phyloP scores from a whole-genome alignment of 495 filamentous ascomycete genomes.

The Tuber umbilicatum region DNA sequence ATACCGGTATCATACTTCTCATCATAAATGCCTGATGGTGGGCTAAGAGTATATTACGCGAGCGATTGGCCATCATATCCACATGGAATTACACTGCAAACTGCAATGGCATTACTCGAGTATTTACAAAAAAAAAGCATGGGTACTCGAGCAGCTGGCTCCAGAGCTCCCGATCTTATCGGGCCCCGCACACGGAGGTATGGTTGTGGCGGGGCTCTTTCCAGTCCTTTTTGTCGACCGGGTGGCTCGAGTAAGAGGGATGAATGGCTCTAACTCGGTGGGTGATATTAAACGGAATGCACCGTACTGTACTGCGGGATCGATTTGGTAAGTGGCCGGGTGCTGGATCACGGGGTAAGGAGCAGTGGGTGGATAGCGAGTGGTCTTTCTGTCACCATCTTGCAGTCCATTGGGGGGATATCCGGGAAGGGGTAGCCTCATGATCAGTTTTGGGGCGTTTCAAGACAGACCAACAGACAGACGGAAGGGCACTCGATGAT shows the following conservation, averaged over 20 bases:
- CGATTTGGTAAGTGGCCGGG: neutral
- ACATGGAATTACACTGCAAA: neutral
- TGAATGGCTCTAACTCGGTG: neutral
- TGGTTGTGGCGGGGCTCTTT: neutral
- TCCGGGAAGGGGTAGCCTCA: neutral
- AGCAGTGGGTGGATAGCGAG: neutral
- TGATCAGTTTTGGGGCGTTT: neutral
- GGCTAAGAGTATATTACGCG: neutral
- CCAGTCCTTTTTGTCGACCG: neutral
- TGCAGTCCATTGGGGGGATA: neutral
- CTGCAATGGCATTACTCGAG: neutral
- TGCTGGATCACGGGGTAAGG: neutral
- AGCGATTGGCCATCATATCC: neutral
- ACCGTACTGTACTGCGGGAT: neutral
- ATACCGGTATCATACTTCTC: neutral
- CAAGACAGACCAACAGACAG: neutral
- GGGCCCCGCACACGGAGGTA: neutral
- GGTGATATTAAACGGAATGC: neutral
- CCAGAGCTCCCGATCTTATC: neutral
- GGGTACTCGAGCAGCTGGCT: neutral
- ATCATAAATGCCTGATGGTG: neutral
- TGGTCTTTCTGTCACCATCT: neutral
- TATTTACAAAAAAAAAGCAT: constrained; percentile 3
- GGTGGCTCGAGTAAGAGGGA: neutral
- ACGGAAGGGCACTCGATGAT: neutral